These are phyloP conservation scores for Annona squamosa DNA, from an alignment of 164 flowering plant species.

Conservation along the genomic window DNA sequence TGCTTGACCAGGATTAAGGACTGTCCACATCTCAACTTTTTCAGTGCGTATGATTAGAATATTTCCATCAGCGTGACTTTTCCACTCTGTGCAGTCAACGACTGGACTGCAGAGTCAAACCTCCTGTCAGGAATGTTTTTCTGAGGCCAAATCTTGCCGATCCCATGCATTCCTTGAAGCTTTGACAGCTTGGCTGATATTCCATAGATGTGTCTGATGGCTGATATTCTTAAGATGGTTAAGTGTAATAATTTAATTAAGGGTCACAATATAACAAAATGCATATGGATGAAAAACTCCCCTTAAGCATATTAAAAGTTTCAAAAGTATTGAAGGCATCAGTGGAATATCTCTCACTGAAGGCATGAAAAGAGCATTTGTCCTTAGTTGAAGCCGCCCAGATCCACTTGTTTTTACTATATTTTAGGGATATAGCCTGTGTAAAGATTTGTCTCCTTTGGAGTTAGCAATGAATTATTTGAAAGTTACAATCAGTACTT, in stretches of 20 bases:
- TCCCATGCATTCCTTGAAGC: background rate
- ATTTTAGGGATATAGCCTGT: background rate
- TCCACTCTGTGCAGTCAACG: no score
- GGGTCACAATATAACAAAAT: background rate
- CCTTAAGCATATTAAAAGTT: background rate
- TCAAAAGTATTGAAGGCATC: background rate
- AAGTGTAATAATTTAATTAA: no score
- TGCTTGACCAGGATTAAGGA: background rate
- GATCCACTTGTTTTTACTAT: background rate
- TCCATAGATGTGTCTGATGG: background rate
- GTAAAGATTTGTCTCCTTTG: background rate
- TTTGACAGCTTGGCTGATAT: no score
- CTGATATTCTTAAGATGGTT: background rate
- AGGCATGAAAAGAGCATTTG: background rate
- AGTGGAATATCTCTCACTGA: background rate
- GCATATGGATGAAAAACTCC: background rate
- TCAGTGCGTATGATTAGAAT: background rate
- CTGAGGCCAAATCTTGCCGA: no score
- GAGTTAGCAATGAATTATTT: background rate
- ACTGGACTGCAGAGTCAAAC: no score
- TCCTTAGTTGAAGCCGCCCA: background rate
- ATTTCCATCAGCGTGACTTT: no score
- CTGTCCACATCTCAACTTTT: background rate
- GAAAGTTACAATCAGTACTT: no score
- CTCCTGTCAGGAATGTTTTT: no score